A percentile compares a stretch with the other conserved stretches of the same genome.
Conservation (phyloP, 805 yeast genomes). For the Saturnispora sekii region DNA sequence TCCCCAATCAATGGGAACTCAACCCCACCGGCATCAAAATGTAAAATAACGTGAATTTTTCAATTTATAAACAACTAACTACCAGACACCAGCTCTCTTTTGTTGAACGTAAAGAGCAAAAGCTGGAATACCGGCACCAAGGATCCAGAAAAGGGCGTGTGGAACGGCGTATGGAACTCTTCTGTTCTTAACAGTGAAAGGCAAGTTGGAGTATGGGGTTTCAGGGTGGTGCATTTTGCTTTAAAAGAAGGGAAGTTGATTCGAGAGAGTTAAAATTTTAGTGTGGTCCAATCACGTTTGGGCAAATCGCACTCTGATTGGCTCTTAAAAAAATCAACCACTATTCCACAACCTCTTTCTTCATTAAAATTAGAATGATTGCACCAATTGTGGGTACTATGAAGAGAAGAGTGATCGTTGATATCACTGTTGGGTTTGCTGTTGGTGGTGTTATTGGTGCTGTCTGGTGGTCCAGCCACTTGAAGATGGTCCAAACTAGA, state of each 20-base stretch:
- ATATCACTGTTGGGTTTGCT: conserved; percentile 52
- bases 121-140: conserved; percentile 71
- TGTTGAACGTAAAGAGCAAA: conserved; percentile 70
- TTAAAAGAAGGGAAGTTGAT: background rate
- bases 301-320: conserved; percentile 10
- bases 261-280: background rate
- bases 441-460: conserved; percentile 42
- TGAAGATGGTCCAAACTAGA: conserved; percentile 59
- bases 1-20: too few relatives aligned
- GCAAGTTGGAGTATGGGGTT: conserved; percentile 87
- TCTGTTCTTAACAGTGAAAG: conserved; percentile 91
- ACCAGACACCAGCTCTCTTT: conserved; percentile 70
- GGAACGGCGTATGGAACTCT: conserved; percentile 78
- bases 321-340: conserved; percentile 3
- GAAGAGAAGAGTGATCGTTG: conserved; percentile 71
- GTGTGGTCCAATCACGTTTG: background rate
- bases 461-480: conserved; percentile 84
- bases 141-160: conserved; percentile 68
- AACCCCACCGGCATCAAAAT: background rate
- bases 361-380: conserved; percentile 37
- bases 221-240: conserved; percentile 34
- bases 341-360: conserved; percentile 1
- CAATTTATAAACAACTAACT: conserved; percentile 9
- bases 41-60: background rate
- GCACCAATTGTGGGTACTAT: conserved; percentile 82